Conservation (phyloP, 441 rosid genomes). For the Croton laevigatus region DNA sequence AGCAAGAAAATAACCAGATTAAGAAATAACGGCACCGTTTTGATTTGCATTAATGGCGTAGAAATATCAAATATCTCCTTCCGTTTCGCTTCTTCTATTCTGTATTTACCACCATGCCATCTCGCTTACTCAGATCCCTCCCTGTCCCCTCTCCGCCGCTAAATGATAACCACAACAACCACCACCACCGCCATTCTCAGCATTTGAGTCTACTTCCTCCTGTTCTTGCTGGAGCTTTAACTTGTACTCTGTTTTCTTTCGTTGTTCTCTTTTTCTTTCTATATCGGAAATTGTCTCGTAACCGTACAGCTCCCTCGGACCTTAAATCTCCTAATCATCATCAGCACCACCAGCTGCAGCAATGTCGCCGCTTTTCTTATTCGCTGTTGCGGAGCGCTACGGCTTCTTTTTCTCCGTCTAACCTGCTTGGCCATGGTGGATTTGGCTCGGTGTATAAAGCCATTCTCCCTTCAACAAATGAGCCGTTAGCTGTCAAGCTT, state of each 20-base stretch:
- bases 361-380: constrained; percentile 70
- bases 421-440: constrained; percentile 80
- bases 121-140: constrained; percentile 33
- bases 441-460: constrained; percentile 83
- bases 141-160: constrained; percentile 26
- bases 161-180: constrained; percentile 10
- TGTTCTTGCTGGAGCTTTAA: constrained; percentile 38
- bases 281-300: constrained; percentile 55
- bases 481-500: constrained; percentile 62
- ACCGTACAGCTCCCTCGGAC: constrained; percentile 67
- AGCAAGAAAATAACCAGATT: background rate
- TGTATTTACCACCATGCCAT: constrained; percentile 47
- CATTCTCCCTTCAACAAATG: constrained; percentile 35
- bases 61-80: constrained; percentile 7
- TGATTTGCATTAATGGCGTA: constrained; percentile 17
- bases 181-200: constrained; percentile 23
- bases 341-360: constrained; percentile 19
- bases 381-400: constrained; percentile 72
- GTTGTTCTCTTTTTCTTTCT: constrained; percentile 43
- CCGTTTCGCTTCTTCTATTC: background rate
- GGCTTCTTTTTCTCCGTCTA: constrained; percentile 56
- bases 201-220: constrained; percentile 32
- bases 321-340: constrained; percentile 33
- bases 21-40: constrained; percentile 7
- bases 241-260: constrained; percentile 35